A percentile compares a stretch with the other conserved stretches of the same genome.
Evolutionary conservation across 202 grass and related monocot genomes (phyloP).

Genomic region (Schoenoplectus tabernaemontani): DNA sequence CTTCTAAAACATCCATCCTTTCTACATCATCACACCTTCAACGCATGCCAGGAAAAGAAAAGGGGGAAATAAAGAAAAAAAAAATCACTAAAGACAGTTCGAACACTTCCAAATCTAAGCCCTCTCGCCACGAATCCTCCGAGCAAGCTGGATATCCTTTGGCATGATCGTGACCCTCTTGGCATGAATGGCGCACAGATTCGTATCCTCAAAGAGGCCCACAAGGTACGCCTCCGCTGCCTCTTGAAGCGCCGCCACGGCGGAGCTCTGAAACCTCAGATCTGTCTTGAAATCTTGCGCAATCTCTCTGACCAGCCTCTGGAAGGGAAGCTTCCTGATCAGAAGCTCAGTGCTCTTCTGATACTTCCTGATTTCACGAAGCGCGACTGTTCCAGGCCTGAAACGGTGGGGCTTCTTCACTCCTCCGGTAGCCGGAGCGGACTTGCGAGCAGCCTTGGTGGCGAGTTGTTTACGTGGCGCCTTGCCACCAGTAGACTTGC

Average conservation of each 20-base stretch:
- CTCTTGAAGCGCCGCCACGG: slow-evolving; percentile 69
- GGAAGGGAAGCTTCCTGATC: slow-evolving; percentile 78
- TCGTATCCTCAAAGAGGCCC: slow-evolving; percentile 87
- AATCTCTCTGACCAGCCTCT: slow-evolving; percentile 72
- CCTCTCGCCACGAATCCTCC: slow-evolving; percentile 80
- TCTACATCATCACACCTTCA: neutral
- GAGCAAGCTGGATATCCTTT: slow-evolving; percentile 89
- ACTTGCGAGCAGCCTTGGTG: slow-evolving; percentile 81
- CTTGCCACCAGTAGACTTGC: slow-evolving; percentile 84
- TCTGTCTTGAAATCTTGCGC: slow-evolving; percentile 93
- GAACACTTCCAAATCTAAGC: slow-evolving; percentile 25
- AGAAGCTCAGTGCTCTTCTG: slow-evolving; percentile 97
- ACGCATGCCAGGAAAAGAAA: neutral
- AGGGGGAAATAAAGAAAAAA: neutral
- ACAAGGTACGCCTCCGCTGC: slow-evolving; percentile 78
- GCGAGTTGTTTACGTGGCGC: slow-evolving; percentile 85
- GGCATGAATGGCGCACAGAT: slow-evolving; percentile 79
- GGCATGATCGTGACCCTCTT: slow-evolving; percentile 95
- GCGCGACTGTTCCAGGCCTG: slow-evolving; percentile 55
- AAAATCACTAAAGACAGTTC: neutral
- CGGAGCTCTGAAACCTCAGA: slow-evolving; percentile 62
- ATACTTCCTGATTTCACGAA: slow-evolving; percentile 76
- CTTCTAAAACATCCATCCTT: slow-evolving; percentile 6
- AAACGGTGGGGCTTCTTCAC: slow-evolving; percentile 91
- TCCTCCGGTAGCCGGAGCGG: slow-evolving; percentile 65